A percentile compares a stretch with the other conserved stretches of the same genome.
Conservation (phyloP, 208 protist genomes). For the Trypanosoma theileri region DNA sequence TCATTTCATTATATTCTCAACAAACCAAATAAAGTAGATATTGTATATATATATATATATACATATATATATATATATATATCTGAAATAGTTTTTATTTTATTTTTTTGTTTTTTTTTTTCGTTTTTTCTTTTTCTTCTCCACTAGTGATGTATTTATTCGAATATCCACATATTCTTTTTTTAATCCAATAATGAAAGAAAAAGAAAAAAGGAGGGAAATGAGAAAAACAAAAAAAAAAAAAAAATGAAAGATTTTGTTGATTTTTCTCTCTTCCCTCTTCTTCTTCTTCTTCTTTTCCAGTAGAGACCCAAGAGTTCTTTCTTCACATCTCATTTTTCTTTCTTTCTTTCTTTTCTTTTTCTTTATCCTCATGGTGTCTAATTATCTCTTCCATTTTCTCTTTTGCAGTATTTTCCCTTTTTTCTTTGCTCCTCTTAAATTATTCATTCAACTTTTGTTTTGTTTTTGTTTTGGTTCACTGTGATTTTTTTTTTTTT, state of each 20-base stretch:
- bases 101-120: neutral
- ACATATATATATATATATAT: constrained; percentile 5
- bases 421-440: too few relatives aligned
- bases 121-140: neutral
- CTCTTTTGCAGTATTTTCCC: too few relatives aligned
- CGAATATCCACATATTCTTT: neutral
- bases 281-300: neutral
- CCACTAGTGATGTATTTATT: neutral
- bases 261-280: neutral
- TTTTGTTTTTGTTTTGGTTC: too few relatives aligned
- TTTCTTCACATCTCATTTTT: neutral
- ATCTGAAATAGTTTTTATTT: neutral
- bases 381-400: neutral
- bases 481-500: too few relatives aligned
- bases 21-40: neutral
- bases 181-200: neutral
- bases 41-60: neutral
- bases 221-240: neutral
- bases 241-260: neutral
- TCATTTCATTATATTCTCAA: neutral
- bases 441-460: too few relatives aligned
- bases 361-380: neutral
- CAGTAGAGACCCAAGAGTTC: neutral
- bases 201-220: neutral
- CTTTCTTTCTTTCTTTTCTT: neutral